Base-by-base conservation (phyloP, 129 eudicot species). In the sunflower (Helianthus annuus) region DNA sequence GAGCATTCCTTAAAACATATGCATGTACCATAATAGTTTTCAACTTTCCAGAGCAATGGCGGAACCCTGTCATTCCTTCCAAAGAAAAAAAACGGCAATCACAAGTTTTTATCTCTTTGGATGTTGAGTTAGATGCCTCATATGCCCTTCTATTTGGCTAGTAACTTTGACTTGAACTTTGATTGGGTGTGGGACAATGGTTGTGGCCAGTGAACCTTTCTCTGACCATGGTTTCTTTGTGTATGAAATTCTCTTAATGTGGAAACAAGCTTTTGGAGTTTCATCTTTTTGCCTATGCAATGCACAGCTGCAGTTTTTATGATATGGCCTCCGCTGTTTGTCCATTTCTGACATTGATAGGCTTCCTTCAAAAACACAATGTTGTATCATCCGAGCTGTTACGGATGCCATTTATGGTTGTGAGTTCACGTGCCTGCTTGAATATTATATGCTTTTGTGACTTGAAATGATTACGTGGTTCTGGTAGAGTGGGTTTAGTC, bases 231-330 rank as follows among this genome's bases (percentile, higher is more conserved):
- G 38, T 45, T 64, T 77, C 63, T 58, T 77, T 12, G 78, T 44
- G 57, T 72, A 80, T 27, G 83, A 72, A 72, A 77, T 69, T 63
- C 46, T 77, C 39, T 34, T 70, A n/a, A 19, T 38, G 29, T 70
- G 75, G 15, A 40, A 40, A 40, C 66, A 70, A 13, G 14, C 24
- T 56, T 10, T 70, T 11, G 55, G 42, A 1, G 40, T 40, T 55
- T 70, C 54, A 55, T 39, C 55, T 1, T 40, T 55, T 27, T 4
- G 64, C 66, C 24, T 55, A 70, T 55, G 66, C 75, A 70, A 56
- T 19, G 66, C 75, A 8, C 66, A 70, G 9, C 66, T 11, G 42
- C 75, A 70, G 24, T 40, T 56, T 70, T 70, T 70, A 12, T 70
- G 75, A 19, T 70, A 70, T 19, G 55, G 66, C n/a, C 75, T 55